Conservation (phyloP, 805 yeast species). For the Metschnikowia santaceciliae region DNA sequence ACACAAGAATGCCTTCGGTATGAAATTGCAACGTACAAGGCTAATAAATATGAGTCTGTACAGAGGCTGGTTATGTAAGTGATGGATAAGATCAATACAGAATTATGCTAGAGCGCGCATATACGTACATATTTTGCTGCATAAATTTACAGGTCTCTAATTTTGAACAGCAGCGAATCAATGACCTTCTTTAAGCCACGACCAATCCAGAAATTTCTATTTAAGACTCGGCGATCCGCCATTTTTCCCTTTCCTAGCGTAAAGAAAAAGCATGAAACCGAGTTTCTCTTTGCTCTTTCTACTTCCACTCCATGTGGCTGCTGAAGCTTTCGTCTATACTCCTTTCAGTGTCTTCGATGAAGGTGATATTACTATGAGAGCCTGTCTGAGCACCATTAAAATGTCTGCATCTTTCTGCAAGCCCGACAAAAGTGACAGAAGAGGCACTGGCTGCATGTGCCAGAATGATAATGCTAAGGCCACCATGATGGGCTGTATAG, state of each 20-base stretch:
- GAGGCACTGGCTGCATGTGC: slow-evolving; percentile 4
- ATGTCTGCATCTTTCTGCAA: neutral
- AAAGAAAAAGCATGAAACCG: neutral
- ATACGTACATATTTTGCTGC: neutral
- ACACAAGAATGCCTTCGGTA: no score
- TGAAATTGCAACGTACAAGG: neutral
- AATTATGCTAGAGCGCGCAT: neutral
- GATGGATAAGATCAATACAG: neutral
- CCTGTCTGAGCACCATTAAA: neutral
- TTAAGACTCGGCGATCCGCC: neutral
- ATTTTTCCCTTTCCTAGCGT: no score
- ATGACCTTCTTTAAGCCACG: neutral
- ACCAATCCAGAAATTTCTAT: neutral
- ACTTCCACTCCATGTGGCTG: neutral
- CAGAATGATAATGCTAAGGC: slow-evolving; percentile 6
- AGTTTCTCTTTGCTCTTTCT: neutral
- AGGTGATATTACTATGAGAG: neutral
- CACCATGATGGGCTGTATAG: slow-evolving; percentile 7
- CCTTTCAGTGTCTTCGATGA: slow-evolving; percentile 3
- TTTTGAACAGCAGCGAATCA: neutral
- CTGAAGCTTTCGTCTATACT: neutral
- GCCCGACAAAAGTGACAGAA: neutral
- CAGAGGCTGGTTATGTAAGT: neutral
- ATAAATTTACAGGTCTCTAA: neutral
- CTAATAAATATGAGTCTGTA: neutral